Base-by-base conservation (phyloP, 208 protist genomes). In the Trypanosoma conorhini region DNA sequence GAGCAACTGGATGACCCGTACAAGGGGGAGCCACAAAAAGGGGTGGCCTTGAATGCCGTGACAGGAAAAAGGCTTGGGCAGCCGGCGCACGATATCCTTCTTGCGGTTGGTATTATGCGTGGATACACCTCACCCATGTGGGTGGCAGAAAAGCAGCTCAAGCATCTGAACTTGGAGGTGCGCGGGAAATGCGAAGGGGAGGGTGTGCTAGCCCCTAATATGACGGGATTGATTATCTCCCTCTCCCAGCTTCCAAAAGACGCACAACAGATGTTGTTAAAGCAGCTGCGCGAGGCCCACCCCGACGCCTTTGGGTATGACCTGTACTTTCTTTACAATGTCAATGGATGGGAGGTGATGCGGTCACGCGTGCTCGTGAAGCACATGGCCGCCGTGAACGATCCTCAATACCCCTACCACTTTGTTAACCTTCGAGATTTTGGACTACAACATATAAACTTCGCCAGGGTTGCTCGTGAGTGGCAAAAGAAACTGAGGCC, bases 61-160 rank as follows among this genome's bases (percentile, higher is more conserved):
- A 96, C 91, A 26, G 91, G 91, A 30, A 96, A 94, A 72, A 84
- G 91, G n/a, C 42, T 96, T 30, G 80, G 82, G 0, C 91, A 96
- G 60, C 91, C 91, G 3, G 88, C 88, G n/a, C 91, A 96, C 69
- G 91, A 96, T 62, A 84, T 96, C 55, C 70, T 96, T 58, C 70
- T 96, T 0, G 87, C 79, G 26, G 88, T 93, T 0, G 91, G 91
- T 38, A 92, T 96, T 19, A 68, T 96, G 74, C 81, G 88, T 31
- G 91, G 91, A 4, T 96, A 96, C 82, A 92, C 70, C 1, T 96
- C 91, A 13, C 91, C 91, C 19, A 92, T 94, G 80, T 96, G 91
- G 88, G 72, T 96, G 9, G 74, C 75, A 15, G 87, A 96, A 70
- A 70, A 74, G 42, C 91, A 96, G 66, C 74, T 94, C 51, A 91